Percentiles rank a stretch among this genome's conserved stretches.
phyloP scores from a whole-genome alignment of 2,329 filamentous ascomycete species.

The Calonectria hongkongensis region DNA sequence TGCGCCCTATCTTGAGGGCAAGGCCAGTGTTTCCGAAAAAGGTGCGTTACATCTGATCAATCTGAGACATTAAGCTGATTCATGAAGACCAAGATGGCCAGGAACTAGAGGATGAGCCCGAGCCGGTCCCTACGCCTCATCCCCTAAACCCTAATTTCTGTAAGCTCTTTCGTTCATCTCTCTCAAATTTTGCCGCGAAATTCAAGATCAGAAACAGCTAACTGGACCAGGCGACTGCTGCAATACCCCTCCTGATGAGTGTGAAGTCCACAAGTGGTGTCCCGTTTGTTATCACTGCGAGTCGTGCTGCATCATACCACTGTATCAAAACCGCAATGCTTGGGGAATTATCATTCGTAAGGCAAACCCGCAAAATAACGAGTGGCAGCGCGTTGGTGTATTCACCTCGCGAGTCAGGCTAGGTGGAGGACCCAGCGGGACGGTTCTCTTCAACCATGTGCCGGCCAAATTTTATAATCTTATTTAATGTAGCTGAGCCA shows the following conservation, averaged over 20 bases:
- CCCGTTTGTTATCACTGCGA: conserved; percentile 7
- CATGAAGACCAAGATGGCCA: not conserved
- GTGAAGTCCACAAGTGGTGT: conserved; percentile 1
- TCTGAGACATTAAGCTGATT: not conserved
- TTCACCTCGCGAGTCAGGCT: not conserved
- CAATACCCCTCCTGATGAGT: not conserved
- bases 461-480: not conserved
- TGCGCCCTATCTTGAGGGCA: not conserved
- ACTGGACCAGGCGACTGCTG: not conserved
- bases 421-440: not conserved
- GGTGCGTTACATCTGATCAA: not conserved
- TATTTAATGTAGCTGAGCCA: not conserved
- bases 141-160: not conserved
- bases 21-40: too few relatives aligned
- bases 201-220: not conserved
- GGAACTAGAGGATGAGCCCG: not conserved
- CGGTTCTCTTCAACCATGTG: not conserved
- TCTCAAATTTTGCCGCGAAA: not conserved
- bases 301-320: not conserved
- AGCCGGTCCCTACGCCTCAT: not conserved
- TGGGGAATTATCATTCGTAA: conserved; percentile 2
- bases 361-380: too few relatives aligned
- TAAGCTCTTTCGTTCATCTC: not conserved
- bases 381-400: not conserved
- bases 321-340: not conserved